Evolutionary conservation across 1,139 yeast species (phyloP).

Genomic region (Suhomyces bolitotheri): DNA sequence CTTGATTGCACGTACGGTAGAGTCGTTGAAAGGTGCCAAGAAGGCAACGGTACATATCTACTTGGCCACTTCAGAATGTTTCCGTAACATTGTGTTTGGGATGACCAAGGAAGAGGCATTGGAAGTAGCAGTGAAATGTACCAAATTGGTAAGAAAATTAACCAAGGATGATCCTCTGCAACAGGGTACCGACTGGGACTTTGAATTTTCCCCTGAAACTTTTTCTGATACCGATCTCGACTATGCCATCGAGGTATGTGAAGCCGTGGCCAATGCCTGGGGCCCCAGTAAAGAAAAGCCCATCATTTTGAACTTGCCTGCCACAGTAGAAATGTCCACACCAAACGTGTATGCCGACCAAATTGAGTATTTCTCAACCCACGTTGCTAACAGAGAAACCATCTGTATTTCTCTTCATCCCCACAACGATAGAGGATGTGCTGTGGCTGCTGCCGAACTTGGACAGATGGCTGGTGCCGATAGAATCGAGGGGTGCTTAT

Average conservation of each 20-base stretch:
- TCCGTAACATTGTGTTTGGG: slow-evolving; percentile 88
- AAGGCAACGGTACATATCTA: slow-evolving; percentile 88
- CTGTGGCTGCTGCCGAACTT: slow-evolving; percentile 95
- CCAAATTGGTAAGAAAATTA: slow-evolving; percentile 74
- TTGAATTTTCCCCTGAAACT: slow-evolving; percentile 94
- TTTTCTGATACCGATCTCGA: slow-evolving; percentile 88
- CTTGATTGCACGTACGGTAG: slow-evolving; percentile 84
- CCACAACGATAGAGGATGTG: slow-evolving; percentile 97
- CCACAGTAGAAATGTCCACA: slow-evolving; percentile 94
- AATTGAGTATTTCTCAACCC: slow-evolving; percentile 81
- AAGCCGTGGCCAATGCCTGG: slow-evolving; percentile 96
- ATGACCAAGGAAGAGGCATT: slow-evolving; percentile 79
- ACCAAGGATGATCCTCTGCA: slow-evolving; percentile 86
- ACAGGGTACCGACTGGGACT: slow-evolving; percentile 78
- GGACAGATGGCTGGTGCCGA: slow-evolving; percentile 96
- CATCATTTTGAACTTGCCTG: slow-evolving; percentile 93
- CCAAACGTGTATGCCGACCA: slow-evolving; percentile 97
- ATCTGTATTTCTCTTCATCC: slow-evolving; percentile 90
- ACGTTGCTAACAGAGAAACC: slow-evolving; percentile 79
- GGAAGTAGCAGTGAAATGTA: slow-evolving; percentile 77
- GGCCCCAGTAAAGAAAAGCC: slow-evolving; percentile 80
- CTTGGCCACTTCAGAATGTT: slow-evolving; percentile 87
- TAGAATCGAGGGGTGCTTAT: slow-evolving; percentile 95
- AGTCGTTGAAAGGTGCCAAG: slow-evolving; percentile 85
- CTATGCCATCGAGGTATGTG: slow-evolving; percentile 82